These are phyloP conservation scores for Acanthamoeba royreba DNA, from an alignment of 208 protist species.

Conservation along the genomic window DNA sequence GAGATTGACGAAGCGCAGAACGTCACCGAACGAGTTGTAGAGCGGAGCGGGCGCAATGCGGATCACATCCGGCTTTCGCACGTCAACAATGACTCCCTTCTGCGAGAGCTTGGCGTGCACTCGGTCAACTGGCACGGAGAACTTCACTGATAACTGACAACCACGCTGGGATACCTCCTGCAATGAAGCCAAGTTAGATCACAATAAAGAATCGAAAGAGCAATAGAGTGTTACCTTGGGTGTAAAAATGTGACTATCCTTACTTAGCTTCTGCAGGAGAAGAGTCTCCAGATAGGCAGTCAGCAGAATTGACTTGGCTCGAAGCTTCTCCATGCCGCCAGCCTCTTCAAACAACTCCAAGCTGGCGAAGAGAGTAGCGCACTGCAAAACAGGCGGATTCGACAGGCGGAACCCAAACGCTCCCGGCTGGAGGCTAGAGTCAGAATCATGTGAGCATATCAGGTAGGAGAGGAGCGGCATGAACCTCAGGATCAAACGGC, in stretches of 20 bases:
- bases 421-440: slow-evolving; percentile 53
- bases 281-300: slow-evolving; percentile 90
- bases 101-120: slow-evolving; percentile 43
- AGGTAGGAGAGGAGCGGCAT: background rate
- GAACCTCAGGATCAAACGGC: background rate
- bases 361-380: slow-evolving; percentile 79
- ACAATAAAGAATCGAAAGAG: background rate
- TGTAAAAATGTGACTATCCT: slow-evolving; percentile 84
- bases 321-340: slow-evolving; percentile 79
- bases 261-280: slow-evolving; percentile 56
- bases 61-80: slow-evolving; percentile 74
- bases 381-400: slow-evolving; percentile 79
- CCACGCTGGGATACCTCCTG: slow-evolving; percentile 83
- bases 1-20: slow-evolving; percentile 73
- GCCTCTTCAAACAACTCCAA: slow-evolving; percentile 87
- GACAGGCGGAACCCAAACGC: slow-evolving; percentile 86
- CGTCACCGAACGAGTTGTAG: slow-evolving; percentile 91
- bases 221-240: background rate
- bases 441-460: background rate
- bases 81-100: slow-evolving; percentile 70
- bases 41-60: slow-evolving; percentile 82
- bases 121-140: slow-evolving; percentile 62
- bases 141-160: slow-evolving; percentile 86
- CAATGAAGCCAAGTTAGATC: slow-evolving; percentile 46
- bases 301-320: slow-evolving; percentile 85